Conservation (phyloP, 257 asterid genomes). For the Craterostigma plantagineum region DNA sequence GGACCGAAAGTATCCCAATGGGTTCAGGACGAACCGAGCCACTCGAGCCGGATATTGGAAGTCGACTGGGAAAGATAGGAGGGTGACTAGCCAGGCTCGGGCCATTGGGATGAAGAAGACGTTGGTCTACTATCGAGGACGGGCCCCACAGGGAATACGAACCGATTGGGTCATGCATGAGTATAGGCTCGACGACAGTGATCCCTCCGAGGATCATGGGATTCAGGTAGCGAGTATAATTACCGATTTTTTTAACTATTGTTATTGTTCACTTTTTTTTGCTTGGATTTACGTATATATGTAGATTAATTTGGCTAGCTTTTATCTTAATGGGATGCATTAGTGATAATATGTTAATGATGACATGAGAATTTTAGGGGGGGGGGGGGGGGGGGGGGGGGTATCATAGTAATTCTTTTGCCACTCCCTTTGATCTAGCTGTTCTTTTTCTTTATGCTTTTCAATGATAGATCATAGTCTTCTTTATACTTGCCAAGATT, state of each 20-base stretch:
- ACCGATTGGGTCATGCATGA: constrained; percentile 99
- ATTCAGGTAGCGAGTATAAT: too few species aligned
- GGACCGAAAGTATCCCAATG: constrained; percentile 92
- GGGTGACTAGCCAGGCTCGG: constrained; percentile 54
- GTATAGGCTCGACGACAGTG: constrained; percentile 64
- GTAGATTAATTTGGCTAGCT: too few species aligned
- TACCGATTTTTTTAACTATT: too few species aligned
- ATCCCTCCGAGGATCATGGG: too few species aligned
- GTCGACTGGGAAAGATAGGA: constrained; percentile 81
- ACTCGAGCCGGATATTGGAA: constrained; percentile 95
- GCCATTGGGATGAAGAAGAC: constrained; percentile 93
- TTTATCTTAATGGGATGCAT: too few species aligned
- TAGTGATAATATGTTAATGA: too few species aligned
- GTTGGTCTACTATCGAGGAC: constrained; percentile 64
- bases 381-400: too few species aligned
- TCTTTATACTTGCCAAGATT: background rate
- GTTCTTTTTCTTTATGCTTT: constrained; percentile 14
- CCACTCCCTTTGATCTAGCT: constrained; percentile 6
- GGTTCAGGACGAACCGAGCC: constrained; percentile 82
- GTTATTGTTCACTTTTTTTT: too few species aligned
- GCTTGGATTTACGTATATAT: too few species aligned
- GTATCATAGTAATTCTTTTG: background rate
- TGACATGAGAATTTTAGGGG: too few species aligned
- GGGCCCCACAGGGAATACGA: constrained; percentile 91
- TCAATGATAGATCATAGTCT: constrained; percentile 8